These are phyloP conservation scores for Pseudomassariella vexata DNA, from an alignment of 2,329 filamentous ascomycete species.

Conservation along the genomic window DNA sequence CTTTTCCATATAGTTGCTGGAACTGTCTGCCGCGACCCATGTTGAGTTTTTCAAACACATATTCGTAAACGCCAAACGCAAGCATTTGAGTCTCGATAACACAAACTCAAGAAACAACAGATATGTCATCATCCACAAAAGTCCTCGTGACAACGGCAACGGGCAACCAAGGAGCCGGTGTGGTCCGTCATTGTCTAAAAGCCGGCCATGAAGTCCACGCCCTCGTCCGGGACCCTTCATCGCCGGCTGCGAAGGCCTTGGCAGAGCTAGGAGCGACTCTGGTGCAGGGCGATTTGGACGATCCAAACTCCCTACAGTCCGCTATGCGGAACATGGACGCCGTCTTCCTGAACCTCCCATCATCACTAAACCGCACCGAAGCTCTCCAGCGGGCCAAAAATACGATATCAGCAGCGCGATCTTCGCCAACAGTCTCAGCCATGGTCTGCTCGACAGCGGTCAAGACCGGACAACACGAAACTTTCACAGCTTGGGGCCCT, in stretches of 20 bases:
- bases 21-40: too few relatives aligned
- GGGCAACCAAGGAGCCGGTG: slow-evolving; percentile 5
- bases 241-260: not conserved
- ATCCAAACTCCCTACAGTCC: not conserved
- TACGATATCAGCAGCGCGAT: not conserved
- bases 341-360: slow-evolving; percentile 4
- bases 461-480: not conserved
- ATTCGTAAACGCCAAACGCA: too few relatives aligned
- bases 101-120: too few relatives aligned
- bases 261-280: not conserved
- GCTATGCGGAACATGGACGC: slow-evolving; percentile 1
- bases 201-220: not conserved
- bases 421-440: not conserved
- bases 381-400: not conserved
- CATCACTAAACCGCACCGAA: not conserved
- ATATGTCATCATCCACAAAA: too few relatives aligned
- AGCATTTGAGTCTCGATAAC: too few relatives aligned
- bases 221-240: slow-evolving; percentile 3
- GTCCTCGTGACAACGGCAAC: slow-evolving; percentile 4
- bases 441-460: not conserved
- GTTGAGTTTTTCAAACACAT: too few relatives aligned
- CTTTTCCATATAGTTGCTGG: too few relatives aligned
- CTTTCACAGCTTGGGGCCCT: slow-evolving; percentile 2
- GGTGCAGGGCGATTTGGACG: slow-evolving; percentile 5
- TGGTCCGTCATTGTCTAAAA: slow-evolving; percentile 2